These are phyloP conservation scores for Quercus dentata DNA, from an alignment of 306 rosid genomes.

Conservation along the genomic window DNA sequence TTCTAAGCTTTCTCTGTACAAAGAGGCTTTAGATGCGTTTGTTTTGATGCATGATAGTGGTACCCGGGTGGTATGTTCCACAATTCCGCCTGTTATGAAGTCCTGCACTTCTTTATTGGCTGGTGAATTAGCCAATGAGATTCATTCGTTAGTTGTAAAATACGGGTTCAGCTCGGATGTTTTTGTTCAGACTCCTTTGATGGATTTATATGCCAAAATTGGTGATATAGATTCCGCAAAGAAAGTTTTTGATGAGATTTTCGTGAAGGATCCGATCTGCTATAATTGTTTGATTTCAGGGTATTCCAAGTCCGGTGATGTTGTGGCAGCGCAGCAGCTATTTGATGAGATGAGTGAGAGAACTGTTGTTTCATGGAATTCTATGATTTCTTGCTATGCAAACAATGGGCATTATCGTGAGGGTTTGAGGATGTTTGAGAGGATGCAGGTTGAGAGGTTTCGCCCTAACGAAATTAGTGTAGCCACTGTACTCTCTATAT, in stretches of 20 bases:
- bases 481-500: neutral
- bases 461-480: neutral
- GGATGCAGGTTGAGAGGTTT: neutral
- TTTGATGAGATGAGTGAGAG: neutral
- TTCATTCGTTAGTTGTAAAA: neutral
- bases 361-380: slow-evolving; percentile 1
- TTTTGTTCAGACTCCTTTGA: neutral
- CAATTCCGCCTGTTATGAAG: neutral
- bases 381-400: slow-evolving; percentile 3
- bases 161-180: neutral
- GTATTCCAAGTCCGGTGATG: neutral
- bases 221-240: neutral
- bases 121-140: neutral
- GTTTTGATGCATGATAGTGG: slow-evolving; percentile 3
- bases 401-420: neutral
- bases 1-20: neutral
- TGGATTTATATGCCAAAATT: neutral
- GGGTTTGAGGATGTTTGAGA: neutral
- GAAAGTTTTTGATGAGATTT: neutral
- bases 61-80: neutral
- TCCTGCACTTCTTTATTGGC: neutral
- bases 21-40: neutral
- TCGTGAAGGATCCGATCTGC: neutral
- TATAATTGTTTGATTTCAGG: slow-evolving; percentile 1
- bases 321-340: neutral